Evolutionary conservation across 345 rosid genomes (phyloP), one percentile per base, ranked within the genome.

Genomic region (Kernera saxatilis): DNA sequence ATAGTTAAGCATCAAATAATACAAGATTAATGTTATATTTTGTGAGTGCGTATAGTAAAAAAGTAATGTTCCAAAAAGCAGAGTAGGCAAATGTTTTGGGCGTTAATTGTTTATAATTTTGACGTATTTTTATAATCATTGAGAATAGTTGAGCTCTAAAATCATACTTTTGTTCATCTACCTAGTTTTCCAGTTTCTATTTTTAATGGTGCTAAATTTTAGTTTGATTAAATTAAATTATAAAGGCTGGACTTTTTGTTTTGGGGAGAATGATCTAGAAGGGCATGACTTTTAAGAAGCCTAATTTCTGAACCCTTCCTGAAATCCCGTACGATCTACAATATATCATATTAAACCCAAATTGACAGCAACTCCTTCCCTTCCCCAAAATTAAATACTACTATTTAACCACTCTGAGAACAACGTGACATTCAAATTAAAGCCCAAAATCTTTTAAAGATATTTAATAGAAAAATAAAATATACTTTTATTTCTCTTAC

Each of bases 221-320:
- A 3, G 4, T 33, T 33, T 33, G 8, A n/a, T n/a, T n/a, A n/a
- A n/a, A n/a, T n/a, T 33, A 1, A 33, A 2, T 0, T 5, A 33
- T 7, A 33, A 5, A 8, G 6, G 8, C 37, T 33, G 1, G 37
- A 63, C 53, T 17, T 63, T 43, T 45, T 19, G 50, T 21, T 19
- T 4, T 5, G 8, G 30, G 8, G 27, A 51, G 26, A 27, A 32
- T 55, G 18, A 55, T 73, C 78, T 74, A 74, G 73, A 67, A 67
- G 78, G 22, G n/a, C 62, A 58, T 74, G 78, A 74, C 78, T 67
- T 73, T 74, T 12, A 39, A 37, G 35, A 40, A 33, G 5, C 44
- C 36, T 40, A 67, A 49, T 49, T 29, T 64, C 57, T 35, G 3
- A 35, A 26, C 15, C 19, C 41, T 35, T 64, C 46, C 67, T 37